Base-by-base conservation (phyloP, 148 eudicot species). In the Dysphania ambrosioides region DNA sequence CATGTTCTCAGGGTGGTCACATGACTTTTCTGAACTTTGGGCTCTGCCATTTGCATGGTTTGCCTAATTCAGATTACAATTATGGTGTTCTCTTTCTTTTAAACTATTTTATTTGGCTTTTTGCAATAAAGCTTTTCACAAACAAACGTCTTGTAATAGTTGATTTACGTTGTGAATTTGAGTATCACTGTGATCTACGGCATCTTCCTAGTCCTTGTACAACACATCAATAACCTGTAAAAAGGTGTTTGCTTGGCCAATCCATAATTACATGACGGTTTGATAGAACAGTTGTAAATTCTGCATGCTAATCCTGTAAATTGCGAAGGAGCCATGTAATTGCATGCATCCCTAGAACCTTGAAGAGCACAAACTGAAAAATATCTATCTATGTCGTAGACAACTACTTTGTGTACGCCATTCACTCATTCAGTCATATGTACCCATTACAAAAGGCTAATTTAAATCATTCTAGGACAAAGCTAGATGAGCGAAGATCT, bases 1-100 rank as follows among this genome's bases (percentile, higher is more conserved):
- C 79, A 77, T 70, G 74, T 77, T 77, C 56, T 41, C 66, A 70
- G 79, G 79, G 27, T 9, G 15, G 1, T 77, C 79, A 77, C 79
- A 77, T 77, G 79, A 70, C 70, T 58, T 58, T 66, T 73, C 73
- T 73, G 73, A 79, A 73, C 76, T 79, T 58, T n/a, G 72, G 44
- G 44, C 32, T 18, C 24, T 62, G 66, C 23, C 66, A 32, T 59
- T 35, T 74, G 57, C 31, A 60, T 73, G 29, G 47, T 73, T 73
- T 30, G 61, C 60, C 23, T 63, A 64, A 63, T 64, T 49, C 3
- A 61, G 49, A 72, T 36, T n/a, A n/a, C n/a, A 70, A 24, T 70
- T 49, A 53, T 53, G n/a, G n/a, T n/a, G n/a, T 8, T 30, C 38
- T 49, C 31, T 18, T 15, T 29, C 23, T 70, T 19, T 18, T 34